phyloP scores from a whole-genome alignment of 2,329 filamentous ascomycete species.

The Nigrospora osmanthi region DNA sequence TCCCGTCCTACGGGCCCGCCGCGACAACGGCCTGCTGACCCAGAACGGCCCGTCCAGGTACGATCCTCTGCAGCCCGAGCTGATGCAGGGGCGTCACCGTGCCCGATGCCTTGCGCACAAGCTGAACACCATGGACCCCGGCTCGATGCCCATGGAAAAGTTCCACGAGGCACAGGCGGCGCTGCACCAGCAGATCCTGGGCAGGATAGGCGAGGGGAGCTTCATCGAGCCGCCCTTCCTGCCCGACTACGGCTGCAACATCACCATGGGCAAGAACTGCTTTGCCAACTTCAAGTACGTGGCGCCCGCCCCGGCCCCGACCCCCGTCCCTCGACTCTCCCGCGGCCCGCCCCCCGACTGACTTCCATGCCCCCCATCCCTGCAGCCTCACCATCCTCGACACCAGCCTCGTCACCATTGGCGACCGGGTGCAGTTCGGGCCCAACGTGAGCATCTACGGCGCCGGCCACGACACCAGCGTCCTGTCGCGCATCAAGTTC shows the following conservation, averaged over 20 bases:
- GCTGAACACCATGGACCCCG: conserved; percentile 50
- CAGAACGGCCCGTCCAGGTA: conserved; percentile 30
- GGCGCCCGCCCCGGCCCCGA: no score
- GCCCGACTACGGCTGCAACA: conserved; percentile 61
- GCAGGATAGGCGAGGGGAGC: conserved; percentile 39
- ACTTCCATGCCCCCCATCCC: no score
- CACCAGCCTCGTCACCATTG: conserved; percentile 63
- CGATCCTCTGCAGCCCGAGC: conserved; percentile 36
- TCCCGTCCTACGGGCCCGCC: not conserved
- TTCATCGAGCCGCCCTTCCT: conserved; percentile 55
- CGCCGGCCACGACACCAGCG: conserved; percentile 64
- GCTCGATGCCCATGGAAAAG: conserved; percentile 32
- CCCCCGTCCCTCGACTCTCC: not conserved
- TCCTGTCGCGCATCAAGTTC: conserved; percentile 35
- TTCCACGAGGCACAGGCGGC: conserved; percentile 30
- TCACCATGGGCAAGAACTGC: conserved; percentile 52
- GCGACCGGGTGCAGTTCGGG: conserved; percentile 62
- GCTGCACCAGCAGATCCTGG: conserved; percentile 41
- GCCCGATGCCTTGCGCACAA: conserved; percentile 48
- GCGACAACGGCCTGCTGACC: not conserved
- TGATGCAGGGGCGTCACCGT: conserved; percentile 42
- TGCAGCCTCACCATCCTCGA: conserved; percentile 57
- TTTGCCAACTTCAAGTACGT: conserved; percentile 53
- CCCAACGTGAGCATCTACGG: conserved; percentile 65
- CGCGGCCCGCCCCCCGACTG: conserved; percentile 4